A percentile compares a stretch with the other conserved stretches of the same genome.
Evolutionary conservation across 495 filamentous ascomycete species (phyloP).

Genomic region (Parmelia sp.): DNA sequence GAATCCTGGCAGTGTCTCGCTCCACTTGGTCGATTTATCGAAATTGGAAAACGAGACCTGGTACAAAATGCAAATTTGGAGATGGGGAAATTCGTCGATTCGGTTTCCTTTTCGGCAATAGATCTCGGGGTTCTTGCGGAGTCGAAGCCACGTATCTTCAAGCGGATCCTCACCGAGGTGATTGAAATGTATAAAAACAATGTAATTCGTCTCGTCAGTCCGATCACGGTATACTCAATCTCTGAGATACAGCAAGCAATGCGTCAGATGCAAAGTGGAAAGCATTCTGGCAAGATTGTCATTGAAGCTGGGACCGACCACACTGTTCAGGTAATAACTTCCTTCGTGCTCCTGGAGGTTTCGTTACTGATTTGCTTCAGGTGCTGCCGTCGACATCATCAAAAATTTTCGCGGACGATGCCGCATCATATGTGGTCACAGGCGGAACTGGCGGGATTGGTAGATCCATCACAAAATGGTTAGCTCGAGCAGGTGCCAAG

Average conservation of each 20-base stretch:
- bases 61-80: constrained; percentile 34
- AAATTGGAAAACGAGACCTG: constrained; percentile 44
- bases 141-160: not conserved
- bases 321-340: not conserved
- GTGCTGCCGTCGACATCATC: not conserved
- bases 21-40: constrained; percentile 31
- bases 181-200: constrained; percentile 8
- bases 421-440: constrained; percentile 49
- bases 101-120: constrained; percentile 40
- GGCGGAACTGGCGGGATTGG: constrained; percentile 57
- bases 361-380: not conserved
- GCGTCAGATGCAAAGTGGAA: constrained; percentile 41
- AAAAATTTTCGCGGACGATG: not conserved
- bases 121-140: constrained; percentile 24
- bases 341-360: not conserved
- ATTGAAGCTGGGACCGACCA: not conserved
- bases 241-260: constrained; percentile 39
- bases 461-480: constrained; percentile 45
- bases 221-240: constrained; percentile 16
- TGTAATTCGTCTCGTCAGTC: not conserved
- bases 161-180: constrained; percentile 4
- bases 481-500: constrained; percentile 48
- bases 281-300: constrained; percentile 32
- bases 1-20: not conserved
- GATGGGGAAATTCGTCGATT: constrained; percentile 37